These are phyloP conservation scores for Gorgonomyces haynaldii DNA, from an alignment of 192 early-diverging fungal genomes.

Conservation along the genomic window DNA sequence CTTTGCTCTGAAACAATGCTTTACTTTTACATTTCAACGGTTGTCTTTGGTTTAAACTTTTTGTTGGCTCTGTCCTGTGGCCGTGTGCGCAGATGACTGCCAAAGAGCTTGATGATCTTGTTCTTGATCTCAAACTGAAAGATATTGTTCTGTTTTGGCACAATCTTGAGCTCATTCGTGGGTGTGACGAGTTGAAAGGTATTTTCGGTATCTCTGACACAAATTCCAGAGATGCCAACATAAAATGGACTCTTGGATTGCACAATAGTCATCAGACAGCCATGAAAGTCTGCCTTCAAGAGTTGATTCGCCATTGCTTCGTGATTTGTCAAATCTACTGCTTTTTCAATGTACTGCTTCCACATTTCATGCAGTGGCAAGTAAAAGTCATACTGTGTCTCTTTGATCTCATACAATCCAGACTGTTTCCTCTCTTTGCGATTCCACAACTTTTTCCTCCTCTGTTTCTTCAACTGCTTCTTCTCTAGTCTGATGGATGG, in stretches of 20 bases:
- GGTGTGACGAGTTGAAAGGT: slow-evolving; percentile 65
- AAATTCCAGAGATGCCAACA: slow-evolving; percentile 66
- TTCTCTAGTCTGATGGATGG: no score
- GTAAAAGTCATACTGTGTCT: no score
- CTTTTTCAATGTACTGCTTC: no score
- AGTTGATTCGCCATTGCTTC: no score
- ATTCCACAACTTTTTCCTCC: no score
- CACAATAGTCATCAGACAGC: slow-evolving; percentile 57
- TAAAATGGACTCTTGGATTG: slow-evolving; percentile 65
- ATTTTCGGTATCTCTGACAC: slow-evolving; percentile 79
- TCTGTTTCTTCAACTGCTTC: no score
- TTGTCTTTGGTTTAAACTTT: slow-evolving; percentile 57
- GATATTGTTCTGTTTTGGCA: slow-evolving; percentile 54
- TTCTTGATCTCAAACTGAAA: slow-evolving; percentile 33
- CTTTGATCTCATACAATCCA: no score
- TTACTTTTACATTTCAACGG: slow-evolving; percentile 36
- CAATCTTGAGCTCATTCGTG: slow-evolving; percentile 41
- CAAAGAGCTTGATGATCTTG: slow-evolving; percentile 51
- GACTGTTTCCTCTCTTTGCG: no score
- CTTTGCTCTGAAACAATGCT: neutral
- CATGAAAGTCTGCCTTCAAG: slow-evolving; percentile 77
- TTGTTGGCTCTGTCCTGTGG: slow-evolving; percentile 58
- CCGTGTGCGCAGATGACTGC: slow-evolving; percentile 60
- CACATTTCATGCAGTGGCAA: no score
- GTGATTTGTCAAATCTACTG: no score